Conservation (phyloP, 768 basidiomycete species). For the Termitomyces sp. region DNA sequence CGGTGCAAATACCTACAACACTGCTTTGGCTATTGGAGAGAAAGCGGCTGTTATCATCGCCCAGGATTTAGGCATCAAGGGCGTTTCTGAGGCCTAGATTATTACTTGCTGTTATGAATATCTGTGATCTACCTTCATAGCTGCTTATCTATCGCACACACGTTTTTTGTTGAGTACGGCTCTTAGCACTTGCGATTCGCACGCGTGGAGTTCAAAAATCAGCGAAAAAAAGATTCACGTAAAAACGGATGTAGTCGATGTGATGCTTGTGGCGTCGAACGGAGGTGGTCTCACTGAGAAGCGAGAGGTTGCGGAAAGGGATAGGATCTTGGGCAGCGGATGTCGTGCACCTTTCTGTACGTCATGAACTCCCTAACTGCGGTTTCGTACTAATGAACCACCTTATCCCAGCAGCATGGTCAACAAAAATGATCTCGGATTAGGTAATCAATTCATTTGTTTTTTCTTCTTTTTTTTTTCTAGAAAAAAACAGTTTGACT, state of each 20-base stretch:
- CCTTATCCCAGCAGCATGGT: too few species aligned
- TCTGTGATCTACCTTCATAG: not conserved
- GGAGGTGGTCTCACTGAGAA: not conserved
- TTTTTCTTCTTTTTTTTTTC: not conserved
- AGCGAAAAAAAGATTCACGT: not conserved
- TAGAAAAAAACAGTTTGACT: not conserved
- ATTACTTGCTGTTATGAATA: not conserved
- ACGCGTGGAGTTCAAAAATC: not conserved
- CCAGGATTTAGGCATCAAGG: constrained; percentile 36
- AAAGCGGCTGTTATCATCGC: constrained; percentile 58
- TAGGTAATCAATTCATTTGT: not conserved
- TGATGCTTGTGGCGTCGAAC: not conserved
- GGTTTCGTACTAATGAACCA: not conserved
- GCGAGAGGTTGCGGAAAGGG: not conserved
- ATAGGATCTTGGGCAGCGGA: not conserved
- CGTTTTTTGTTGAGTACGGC: not conserved
- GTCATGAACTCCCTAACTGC: not conserved
- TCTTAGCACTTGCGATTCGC: not conserved
- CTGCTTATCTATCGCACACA: not conserved
- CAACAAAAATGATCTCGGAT: not conserved
- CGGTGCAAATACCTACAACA: constrained; percentile 36
- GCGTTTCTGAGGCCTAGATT: constrained; percentile 9
- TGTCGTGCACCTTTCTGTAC: not conserved
- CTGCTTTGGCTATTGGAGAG: constrained; percentile 47
- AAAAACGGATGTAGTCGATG: not conserved